A percentile compares a stretch with the other conserved stretches of the same genome.
Conservation (phyloP, 768 basidiomycete species). For the Lactarius psammicola region DNA sequence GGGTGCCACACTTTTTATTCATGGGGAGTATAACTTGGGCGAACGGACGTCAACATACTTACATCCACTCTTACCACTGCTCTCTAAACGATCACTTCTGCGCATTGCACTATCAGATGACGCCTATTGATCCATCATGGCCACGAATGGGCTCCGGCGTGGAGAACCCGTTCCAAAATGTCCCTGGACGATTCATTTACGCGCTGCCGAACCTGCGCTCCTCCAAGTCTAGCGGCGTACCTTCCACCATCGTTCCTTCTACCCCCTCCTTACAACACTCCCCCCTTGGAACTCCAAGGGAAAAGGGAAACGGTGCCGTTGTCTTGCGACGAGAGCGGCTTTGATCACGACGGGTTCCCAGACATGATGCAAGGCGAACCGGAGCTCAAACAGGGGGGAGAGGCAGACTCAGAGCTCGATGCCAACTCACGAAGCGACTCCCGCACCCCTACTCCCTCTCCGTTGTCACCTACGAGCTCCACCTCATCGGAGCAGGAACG, state of each 20-base stretch:
- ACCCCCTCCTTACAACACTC: neutral
- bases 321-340: neutral
- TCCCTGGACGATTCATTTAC: conserved; percentile 15
- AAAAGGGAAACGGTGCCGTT: neutral
- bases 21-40: neutral
- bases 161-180: conserved; percentile 22
- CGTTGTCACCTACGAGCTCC: neutral
- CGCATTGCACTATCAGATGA: neutral
- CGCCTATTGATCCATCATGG: neutral
- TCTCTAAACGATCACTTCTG: neutral
- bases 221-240: neutral
- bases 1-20: neutral
- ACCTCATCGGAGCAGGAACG: neutral
- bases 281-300: neutral
- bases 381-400: neutral
- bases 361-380: neutral
- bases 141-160: neutral
- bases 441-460: neutral
- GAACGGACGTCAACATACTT: neutral
- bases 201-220: conserved; percentile 13
- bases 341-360: neutral
- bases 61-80: neutral
- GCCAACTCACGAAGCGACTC: neutral
- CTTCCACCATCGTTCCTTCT: neutral
- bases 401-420: neutral